phyloP scores from a whole-genome alignment of 352 stramenopile species.

The Phytopythium chamaehyphon region DNA sequence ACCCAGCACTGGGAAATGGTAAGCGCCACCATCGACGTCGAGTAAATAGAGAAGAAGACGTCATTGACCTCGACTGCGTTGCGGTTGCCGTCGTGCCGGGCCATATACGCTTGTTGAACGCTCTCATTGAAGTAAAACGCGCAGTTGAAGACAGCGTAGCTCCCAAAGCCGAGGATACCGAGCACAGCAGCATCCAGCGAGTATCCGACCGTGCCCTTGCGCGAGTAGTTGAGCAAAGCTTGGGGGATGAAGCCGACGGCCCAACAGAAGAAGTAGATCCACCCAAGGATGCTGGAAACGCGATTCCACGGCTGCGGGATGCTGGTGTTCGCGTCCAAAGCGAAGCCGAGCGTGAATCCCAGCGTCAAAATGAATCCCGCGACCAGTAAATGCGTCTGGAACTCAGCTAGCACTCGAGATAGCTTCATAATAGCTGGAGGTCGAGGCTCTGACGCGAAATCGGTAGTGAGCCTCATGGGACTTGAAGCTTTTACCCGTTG shows the following conservation, averaged over 20 bases:
- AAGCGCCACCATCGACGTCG: constrained; percentile 68
- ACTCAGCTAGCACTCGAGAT: neutral
- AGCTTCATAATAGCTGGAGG: too few species aligned
- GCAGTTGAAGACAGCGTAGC: constrained; percentile 89
- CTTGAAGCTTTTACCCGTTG: too few species aligned
- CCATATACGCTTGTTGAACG: constrained; percentile 82
- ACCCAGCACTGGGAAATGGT: constrained; percentile 87
- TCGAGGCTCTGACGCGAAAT: too few species aligned
- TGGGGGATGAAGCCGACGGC: constrained; percentile 82
- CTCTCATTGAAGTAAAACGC: constrained; percentile 78
- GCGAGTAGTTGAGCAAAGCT: constrained; percentile 86
- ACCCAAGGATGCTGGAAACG: constrained; percentile 67
- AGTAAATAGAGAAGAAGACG: constrained; percentile 92
- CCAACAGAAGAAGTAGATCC: constrained; percentile 84
- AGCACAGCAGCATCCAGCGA: constrained; percentile 88
- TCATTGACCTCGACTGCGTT: constrained; percentile 80
- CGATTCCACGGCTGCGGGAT: constrained; percentile 60
- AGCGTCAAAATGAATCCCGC: constrained; percentile 30
- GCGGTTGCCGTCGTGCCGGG: constrained; percentile 42
- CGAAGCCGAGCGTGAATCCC: constrained; percentile 33
- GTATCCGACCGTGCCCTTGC: constrained; percentile 79
- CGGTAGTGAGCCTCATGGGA: too few species aligned
- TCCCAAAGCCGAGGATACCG: constrained; percentile 90
- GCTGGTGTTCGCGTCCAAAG: constrained; percentile 42
- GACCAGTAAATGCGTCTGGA: constrained; percentile 4